Conservation (phyloP, 1,284 basidiomycete genomes). For the Limonomyces culmigenus region DNA sequence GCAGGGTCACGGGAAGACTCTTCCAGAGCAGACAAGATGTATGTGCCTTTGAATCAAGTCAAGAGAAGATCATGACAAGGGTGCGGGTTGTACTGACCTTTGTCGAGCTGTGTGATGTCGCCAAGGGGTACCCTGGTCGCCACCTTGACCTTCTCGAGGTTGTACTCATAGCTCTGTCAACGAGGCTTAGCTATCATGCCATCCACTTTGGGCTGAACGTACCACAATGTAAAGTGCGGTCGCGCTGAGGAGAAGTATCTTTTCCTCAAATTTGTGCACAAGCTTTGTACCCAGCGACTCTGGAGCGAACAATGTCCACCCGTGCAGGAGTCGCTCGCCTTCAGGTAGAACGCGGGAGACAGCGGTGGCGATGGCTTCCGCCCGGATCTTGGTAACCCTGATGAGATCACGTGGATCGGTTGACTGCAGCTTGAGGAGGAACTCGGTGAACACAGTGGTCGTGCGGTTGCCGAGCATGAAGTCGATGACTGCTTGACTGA, state of each 20-base stretch:
- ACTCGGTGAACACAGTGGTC: slow-evolving; percentile 78
- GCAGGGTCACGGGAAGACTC: slow-evolving; percentile 73
- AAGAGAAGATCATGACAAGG: slow-evolving; percentile 1
- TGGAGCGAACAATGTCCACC: slow-evolving; percentile 88
- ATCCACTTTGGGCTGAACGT: slow-evolving; percentile 10
- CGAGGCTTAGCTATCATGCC: neutral
- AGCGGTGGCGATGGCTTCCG: slow-evolving; percentile 80
- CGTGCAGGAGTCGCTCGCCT: slow-evolving; percentile 65
- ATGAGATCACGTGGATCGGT: slow-evolving; percentile 84
- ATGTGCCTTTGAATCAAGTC: slow-evolving; percentile 39
- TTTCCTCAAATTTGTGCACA: slow-evolving; percentile 81
- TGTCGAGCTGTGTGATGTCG: slow-evolving; percentile 69
- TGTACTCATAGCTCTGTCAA: slow-evolving; percentile 79
- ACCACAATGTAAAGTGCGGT: slow-evolving; percentile 55
- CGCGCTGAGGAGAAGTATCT: slow-evolving; percentile 65
- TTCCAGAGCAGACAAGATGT: slow-evolving; percentile 81
- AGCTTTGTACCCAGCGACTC: slow-evolving; percentile 54
- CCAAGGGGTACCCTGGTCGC: slow-evolving; percentile 80
- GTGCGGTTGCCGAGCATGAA: slow-evolving; percentile 82
- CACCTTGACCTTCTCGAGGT: slow-evolving; percentile 77
- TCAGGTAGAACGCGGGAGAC: slow-evolving; percentile 68
- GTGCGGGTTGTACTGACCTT: slow-evolving; percentile 31
- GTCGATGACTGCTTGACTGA: slow-evolving; percentile 88
- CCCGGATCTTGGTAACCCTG: slow-evolving; percentile 72
- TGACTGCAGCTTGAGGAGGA: slow-evolving; percentile 70